Percentiles rank a stretch among this genome's conserved stretches.
Conservation (phyloP, 768 basidiomycete species). For the Hygrophoropsis aurantiaca region DNA sequence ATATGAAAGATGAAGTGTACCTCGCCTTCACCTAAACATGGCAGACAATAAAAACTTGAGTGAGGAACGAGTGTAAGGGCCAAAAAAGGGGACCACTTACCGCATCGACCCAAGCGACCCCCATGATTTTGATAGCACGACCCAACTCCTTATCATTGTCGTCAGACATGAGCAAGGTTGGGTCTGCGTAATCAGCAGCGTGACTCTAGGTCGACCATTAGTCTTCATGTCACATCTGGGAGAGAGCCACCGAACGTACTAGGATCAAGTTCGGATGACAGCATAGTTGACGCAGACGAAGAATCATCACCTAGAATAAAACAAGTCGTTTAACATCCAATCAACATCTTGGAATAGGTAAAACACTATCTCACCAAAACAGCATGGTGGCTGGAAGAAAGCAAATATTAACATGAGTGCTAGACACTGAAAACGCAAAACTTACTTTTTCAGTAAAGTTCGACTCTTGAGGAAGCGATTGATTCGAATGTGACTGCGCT, state of each 20-base stretch:
- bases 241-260: slow-evolving; percentile 34
- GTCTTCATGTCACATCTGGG: background rate
- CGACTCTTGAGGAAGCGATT: slow-evolving; percentile 61
- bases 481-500: slow-evolving; percentile 49
- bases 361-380: slow-evolving; percentile 1
- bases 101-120: slow-evolving; percentile 37
- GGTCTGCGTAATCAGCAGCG: slow-evolving; percentile 49
- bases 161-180: slow-evolving; percentile 45
- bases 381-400: background rate
- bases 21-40: slow-evolving; percentile 39
- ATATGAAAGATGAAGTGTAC: background rate
- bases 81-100: no score
- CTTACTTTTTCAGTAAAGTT: slow-evolving; percentile 73
- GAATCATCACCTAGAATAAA: slow-evolving; percentile 57
- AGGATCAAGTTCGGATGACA: slow-evolving; percentile 72
- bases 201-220: slow-evolving; percentile 29
- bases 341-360: slow-evolving; percentile 51
- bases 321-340: slow-evolving; percentile 17
- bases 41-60: background rate
- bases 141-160: slow-evolving; percentile 56
- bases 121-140: slow-evolving; percentile 48
- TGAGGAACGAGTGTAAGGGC: background rate
- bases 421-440: slow-evolving; percentile 11
- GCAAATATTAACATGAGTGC: no score
- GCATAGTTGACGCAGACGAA: slow-evolving; percentile 73